Percentiles rank a stretch among this genome's conserved stretches.
Evolutionary conservation across 305 asterid genomes (phyloP).

Genomic region (Fraxinus albicans): DNA sequence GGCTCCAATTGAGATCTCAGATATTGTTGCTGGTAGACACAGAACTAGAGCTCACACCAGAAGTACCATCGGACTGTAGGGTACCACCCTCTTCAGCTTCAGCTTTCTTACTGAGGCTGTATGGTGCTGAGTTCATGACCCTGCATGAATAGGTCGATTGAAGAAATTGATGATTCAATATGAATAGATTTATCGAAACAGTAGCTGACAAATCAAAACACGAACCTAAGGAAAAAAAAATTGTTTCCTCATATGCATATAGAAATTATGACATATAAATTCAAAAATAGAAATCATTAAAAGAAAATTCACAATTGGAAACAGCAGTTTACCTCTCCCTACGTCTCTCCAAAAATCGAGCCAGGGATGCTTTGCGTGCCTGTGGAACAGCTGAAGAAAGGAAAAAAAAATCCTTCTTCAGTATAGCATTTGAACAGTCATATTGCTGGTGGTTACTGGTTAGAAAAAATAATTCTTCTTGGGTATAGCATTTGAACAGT

Average conservation of each 20-base stretch:
- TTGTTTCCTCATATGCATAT: not conserved
- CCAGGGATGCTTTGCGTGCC: slow-evolving; percentile 79
- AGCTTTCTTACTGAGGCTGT: slow-evolving; percentile 41
- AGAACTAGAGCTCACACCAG: slow-evolving; percentile 45
- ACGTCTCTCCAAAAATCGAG: slow-evolving; percentile 79
- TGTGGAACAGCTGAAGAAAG: slow-evolving; percentile 73
- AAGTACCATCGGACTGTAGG: slow-evolving; percentile 39
- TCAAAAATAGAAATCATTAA: not conserved
- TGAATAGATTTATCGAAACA: not conserved
- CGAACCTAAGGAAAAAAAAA: not conserved
- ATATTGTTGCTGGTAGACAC: slow-evolving; percentile 30
- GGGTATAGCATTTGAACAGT: too few species aligned
- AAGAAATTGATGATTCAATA: not conserved
- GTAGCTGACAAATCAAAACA: not conserved
- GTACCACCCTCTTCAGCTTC: slow-evolving; percentile 22
- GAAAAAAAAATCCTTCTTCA: not conserved
- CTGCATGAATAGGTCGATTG: slow-evolving; percentile 28
- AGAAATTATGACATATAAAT: not conserved
- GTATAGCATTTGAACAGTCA: slow-evolving; percentile 5
- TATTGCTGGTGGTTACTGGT: not conserved
- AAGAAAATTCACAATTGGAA: not conserved
- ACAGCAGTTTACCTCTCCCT: slow-evolving; percentile 61
- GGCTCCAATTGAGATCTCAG: slow-evolving; percentile 10
- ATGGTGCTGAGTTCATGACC: slow-evolving; percentile 63
- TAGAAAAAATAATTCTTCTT: not conserved